A percentile compares a stretch with the other conserved stretches of the same genome.
phyloP scores from a whole-genome alignment of 768 basidiomycete species.

The Xerocomellus intermedius region DNA sequence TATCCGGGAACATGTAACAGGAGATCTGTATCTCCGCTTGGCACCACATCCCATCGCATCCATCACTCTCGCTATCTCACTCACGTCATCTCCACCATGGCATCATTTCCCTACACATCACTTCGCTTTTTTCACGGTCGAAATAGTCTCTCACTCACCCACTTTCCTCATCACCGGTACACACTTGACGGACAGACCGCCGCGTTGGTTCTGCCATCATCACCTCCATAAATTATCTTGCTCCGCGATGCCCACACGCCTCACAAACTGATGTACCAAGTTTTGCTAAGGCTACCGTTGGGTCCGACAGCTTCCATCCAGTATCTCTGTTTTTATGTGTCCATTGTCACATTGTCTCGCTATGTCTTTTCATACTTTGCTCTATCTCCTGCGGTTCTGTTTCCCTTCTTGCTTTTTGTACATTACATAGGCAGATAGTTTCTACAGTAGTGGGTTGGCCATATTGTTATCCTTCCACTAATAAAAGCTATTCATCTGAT shows the following conservation, averaged over 20 bases:
- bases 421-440: constrained; percentile 45
- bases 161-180: constrained; percentile 11
- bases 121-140: constrained; percentile 17
- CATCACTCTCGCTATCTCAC: constrained; percentile 22
- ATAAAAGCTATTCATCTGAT: constrained; percentile 43
- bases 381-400: constrained; percentile 22
- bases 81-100: constrained; percentile 26
- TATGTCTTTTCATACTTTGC: constrained; percentile 20
- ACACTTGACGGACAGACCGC: constrained; percentile 24
- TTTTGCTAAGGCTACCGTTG: constrained; percentile 12
- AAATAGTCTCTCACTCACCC: constrained; percentile 13
- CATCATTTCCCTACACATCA: constrained; percentile 28
- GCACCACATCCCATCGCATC: constrained; percentile 28
- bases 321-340: constrained; percentile 14
- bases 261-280: constrained; percentile 6
- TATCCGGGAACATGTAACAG: constrained; percentile 33
- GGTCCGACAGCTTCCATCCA: constrained; percentile 15
- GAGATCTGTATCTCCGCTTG: constrained; percentile 23
- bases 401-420: constrained; percentile 31
- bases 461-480: constrained; percentile 62
- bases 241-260: constrained; percentile 14
- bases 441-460: constrained; percentile 55
- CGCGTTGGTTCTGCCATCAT: constrained; percentile 13
- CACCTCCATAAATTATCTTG: constrained; percentile 12
- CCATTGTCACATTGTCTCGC: constrained; percentile 14